These are phyloP conservation scores for Neonectria neomacrospora DNA, from an alignment of 2,329 filamentous ascomycete genomes.

Conservation along the genomic window DNA sequence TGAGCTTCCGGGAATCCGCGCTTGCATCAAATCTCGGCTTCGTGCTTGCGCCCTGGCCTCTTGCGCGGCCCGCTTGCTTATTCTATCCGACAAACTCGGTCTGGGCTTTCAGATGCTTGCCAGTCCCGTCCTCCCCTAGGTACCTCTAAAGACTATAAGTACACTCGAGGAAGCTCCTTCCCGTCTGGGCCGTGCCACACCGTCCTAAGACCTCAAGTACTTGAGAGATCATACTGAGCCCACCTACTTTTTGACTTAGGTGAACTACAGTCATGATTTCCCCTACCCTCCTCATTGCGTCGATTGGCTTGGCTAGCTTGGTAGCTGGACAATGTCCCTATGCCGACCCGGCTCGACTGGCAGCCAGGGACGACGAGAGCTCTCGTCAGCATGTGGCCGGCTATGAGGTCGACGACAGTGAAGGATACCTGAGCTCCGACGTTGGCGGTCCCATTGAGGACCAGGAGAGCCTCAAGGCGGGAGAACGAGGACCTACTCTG, in stretches of 20 bases:
- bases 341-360: conserved; percentile 44
- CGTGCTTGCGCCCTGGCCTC: neutral
- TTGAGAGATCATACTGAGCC: neutral
- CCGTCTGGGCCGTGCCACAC: neutral
- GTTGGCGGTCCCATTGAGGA: conserved; percentile 75
- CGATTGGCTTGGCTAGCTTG: conserved; percentile 44
- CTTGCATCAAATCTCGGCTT: conserved; percentile 17
- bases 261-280: conserved; percentile 41
- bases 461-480: conserved; percentile 73
- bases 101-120: neutral
- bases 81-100: conserved; percentile 3
- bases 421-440: conserved; percentile 71
- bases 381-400: conserved; percentile 48
- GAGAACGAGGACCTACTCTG: conserved; percentile 72
- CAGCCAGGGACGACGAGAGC: conserved; percentile 40
- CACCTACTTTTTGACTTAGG: neutral
- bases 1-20: conserved; percentile 13
- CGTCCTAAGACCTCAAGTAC: neutral
- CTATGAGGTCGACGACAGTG: conserved; percentile 63
- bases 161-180: neutral
- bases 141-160: conserved; percentile 38
- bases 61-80: conserved; percentile 10
- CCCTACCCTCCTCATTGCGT: conserved; percentile 35
- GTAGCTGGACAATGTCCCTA: conserved; percentile 50
- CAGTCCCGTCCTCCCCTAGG: neutral